Conservation (phyloP, 352 stramenopile genomes). For the Aphanomyces astaci region DNA sequence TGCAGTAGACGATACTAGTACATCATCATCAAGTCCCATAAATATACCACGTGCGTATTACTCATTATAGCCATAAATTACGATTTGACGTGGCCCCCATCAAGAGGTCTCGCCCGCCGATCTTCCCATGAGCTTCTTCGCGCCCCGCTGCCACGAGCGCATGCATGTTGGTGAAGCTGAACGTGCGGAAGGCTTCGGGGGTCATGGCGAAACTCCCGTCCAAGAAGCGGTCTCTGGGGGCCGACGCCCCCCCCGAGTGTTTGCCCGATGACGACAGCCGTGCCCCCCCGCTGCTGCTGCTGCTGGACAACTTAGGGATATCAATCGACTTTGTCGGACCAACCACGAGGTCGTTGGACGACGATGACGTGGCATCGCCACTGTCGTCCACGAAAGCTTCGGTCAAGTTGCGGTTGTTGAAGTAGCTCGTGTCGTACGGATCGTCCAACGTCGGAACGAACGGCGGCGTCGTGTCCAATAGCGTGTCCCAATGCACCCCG, state of each 20-base stretch:
- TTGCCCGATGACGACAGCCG: background rate
- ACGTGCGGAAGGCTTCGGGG: slow-evolving; percentile 56
- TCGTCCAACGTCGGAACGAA: slow-evolving; percentile 83
- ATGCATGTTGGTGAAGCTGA: slow-evolving; percentile 85
- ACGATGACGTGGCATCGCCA: slow-evolving; percentile 41
- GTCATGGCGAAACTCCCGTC: background rate
- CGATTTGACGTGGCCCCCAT: background rate
- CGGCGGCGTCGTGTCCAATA: slow-evolving; percentile 65
- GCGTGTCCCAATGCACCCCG: slow-evolving; percentile 73
- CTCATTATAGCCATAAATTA: slow-evolving; percentile 10
- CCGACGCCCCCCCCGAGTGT: background rate
- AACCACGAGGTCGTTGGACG: background rate
- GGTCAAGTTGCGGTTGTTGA: slow-evolving; percentile 83
- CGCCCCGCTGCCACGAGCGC: slow-evolving; percentile 64
- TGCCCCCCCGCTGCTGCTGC: background rate
- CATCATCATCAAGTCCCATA: too few relatives aligned
- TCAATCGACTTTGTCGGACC: slow-evolving; percentile 4
- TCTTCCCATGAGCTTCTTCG: slow-evolving; percentile 46
- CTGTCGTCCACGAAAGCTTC: slow-evolving; percentile 82
- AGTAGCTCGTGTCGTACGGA: slow-evolving; percentile 84
- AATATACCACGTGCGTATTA: background rate
- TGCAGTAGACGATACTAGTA: too few relatives aligned
- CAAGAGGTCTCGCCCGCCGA: background rate
- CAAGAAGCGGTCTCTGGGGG: background rate
- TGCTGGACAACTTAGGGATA: background rate